Evolutionary conservation across 140 eudicot species (phyloP), one percentile per base, ranked within the genome.

Genomic region (Oenanthe javanica): DNA sequence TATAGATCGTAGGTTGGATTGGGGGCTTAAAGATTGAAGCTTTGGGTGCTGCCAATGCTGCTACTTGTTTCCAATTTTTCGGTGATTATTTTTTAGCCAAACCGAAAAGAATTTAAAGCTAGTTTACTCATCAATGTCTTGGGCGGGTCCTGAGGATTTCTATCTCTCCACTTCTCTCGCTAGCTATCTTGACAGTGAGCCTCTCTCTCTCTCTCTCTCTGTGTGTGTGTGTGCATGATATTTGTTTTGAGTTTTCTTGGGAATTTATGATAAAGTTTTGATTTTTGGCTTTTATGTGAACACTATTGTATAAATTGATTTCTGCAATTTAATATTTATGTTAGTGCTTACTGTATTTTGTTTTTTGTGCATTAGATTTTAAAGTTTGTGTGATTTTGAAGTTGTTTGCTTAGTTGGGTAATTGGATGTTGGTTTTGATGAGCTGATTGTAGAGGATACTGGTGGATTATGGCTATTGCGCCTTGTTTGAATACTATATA

Each of bases 141-240:
- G 98, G 97, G 96, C 97, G 19, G 96, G 96, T 8, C 94, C 97
- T 6, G 98, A 92, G 83, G 98, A 94, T 87, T 82, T 90, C 42
- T 88, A 88, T 82, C 87, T 90, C 49, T 94, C 98, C 31, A 94
- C 97, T 84, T 94, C 97, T 59, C 96, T 94, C 75, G 98, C 98
- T 42, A 94, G 90, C 72, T 94, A 94, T 86, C 97, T 94, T 80
- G 98, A 94, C 82, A 94, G 98, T 94, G 83, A 89, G 95, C 73
- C 45, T 42, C 45, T 42, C 45, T 42, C 45, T 42, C 45, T 42
- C 45, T 42, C 45, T 42, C 45, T 42, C 45, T 40, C 43, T 40
- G 3, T 40, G 2, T 40, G 2, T 40, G 43, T 42, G 4, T 42
- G 4, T 42, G 45, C 45, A 11, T 23, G 38, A 15, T 27, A 1